Evolutionary conservation across 2,329 filamentous ascomycete genomes (phyloP).

Genomic region (Ceratocystis papillata): DNA sequence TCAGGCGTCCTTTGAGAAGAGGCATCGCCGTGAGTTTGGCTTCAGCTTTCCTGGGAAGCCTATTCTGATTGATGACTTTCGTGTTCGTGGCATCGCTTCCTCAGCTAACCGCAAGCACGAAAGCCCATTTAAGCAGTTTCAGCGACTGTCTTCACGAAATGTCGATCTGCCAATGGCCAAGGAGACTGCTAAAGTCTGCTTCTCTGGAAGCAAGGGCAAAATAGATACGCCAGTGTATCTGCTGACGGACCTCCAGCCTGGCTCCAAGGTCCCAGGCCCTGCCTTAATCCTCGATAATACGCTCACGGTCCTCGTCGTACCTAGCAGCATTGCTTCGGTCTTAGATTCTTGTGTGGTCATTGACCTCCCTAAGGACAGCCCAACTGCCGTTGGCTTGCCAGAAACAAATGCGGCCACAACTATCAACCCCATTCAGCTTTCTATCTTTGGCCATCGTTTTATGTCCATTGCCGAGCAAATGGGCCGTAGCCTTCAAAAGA

Average conservation of each 20-base stretch:
- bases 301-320: constrained; percentile 85
- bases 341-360: constrained; percentile 84
- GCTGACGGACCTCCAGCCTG: constrained; percentile 60
- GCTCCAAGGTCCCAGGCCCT: constrained; percentile 64
- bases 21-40: constrained; percentile 86
- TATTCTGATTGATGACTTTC: constrained; percentile 81
- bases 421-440: constrained; percentile 61
- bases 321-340: constrained; percentile 62
- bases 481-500: constrained; percentile 70
- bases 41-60: constrained; percentile 77
- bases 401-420: constrained; percentile 4
- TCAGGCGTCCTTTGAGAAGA: constrained; percentile 69
- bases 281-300: constrained; percentile 79
- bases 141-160: constrained; percentile 33
- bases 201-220: constrained; percentile 50
- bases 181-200: constrained; percentile 61
- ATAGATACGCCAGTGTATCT: constrained; percentile 72
- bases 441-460: constrained; percentile 71
- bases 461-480: constrained; percentile 83
- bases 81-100: constrained; percentile 68
- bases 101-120: constrained; percentile 43
- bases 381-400: neutral
- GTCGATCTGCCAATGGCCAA: constrained; percentile 45
- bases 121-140: constrained; percentile 75
- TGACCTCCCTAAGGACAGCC: constrained; percentile 36